Evolutionary conservation across 2,329 filamentous ascomycete genomes (phyloP), one percentile per base, ranked within the genome.

Genomic region (Cladophialophora chaetospira): DNA sequence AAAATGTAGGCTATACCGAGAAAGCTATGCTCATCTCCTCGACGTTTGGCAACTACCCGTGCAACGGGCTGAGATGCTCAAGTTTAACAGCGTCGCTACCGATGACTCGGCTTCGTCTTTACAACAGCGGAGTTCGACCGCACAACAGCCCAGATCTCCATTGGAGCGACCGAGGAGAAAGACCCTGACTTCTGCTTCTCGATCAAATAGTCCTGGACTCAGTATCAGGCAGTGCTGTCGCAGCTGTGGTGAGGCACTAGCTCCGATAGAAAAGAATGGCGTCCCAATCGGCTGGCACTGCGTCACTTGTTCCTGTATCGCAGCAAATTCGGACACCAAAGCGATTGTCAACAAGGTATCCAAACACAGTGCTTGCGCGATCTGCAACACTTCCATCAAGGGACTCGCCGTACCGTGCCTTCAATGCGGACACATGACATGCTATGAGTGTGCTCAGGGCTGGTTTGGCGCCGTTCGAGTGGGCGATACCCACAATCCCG

Each of bases 21-120:
- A 74, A 48, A 73, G 78, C 42, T 87, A 87, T 68, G 82, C 84
- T 3, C 73, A 83, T 45, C 72, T 84, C 53, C 74, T 87, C 3
- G 78, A 78, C n/a, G 77, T 79, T 6, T 86, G 83, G 84, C 77
- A 77, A 10, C 63, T 87, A 9, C 72, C 77, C 10, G 74, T 81
- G 19, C 73, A 81, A 61, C 76, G 79, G 47, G 78, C 79, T 11
- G 83, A 87, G 67, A 72, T 87, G 1, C 72, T 85, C 23, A 85
- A 84, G 62, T 80, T 82, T 55, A 78, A 80, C 47, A 75, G 75
- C 10, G 43, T 58, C 6, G 28, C 44, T 15, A 17, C 47, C 8
- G 49, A 54, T 13, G 25, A 23, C 28, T 17, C 19, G 3, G 44
- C 13, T 6, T 17, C 21, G 49, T 15, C 17, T n/a, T 28, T 23